Conservation (phyloP, 139 green algal species). For the Haematococcus lacustris region DNA sequence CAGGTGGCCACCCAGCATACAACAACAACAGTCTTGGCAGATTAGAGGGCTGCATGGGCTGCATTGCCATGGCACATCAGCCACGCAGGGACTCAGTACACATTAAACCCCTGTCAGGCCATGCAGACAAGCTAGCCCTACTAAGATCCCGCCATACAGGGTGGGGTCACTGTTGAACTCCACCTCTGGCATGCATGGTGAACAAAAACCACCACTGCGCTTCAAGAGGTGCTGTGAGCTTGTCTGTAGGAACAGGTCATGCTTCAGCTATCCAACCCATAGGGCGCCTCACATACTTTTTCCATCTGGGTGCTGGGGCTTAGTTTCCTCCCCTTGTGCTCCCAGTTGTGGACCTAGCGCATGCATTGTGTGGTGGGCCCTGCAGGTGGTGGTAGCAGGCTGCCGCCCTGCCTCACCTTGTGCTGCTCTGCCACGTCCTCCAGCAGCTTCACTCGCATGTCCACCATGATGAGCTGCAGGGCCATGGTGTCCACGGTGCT, state of each 20-base stretch:
- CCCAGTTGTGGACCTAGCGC: not conserved
- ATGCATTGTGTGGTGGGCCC: not conserved
- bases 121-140: no score
- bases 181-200: no score
- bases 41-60: no score
- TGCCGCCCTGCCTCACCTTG: not conserved
- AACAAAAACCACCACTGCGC: no score
- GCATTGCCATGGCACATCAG: no score
- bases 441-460: constrained; percentile 22
- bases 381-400: not conserved
- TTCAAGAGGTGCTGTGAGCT: not conserved
- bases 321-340: not conserved
- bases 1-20: not conserved
- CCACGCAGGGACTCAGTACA: no score
- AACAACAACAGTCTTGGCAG: not conserved
- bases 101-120: no score
- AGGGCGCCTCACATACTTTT: no score
- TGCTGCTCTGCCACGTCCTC: constrained; percentile 9
- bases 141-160: no score
- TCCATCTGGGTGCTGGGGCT: not conserved
- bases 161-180: no score
- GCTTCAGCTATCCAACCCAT: not conserved
- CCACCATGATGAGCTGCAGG: constrained; percentile 10
- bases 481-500: constrained; percentile 18
- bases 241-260: not conserved